Base-by-base conservation (phyloP, 163 green algal genomes). In the Scenedesmus sp. region DNA sequence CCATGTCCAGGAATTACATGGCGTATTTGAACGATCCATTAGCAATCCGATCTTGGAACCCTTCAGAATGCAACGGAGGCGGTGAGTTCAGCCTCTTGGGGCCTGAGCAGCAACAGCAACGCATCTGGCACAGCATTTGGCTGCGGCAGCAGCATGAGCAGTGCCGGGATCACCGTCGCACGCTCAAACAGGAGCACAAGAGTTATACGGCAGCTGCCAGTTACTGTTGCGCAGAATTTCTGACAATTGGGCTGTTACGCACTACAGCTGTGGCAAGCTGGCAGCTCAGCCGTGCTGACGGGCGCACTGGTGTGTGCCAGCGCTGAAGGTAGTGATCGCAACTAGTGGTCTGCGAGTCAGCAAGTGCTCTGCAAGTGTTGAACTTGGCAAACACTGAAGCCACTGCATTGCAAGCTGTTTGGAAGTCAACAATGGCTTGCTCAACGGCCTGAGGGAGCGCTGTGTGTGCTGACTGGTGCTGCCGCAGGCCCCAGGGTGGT, bases 1-100 rank as follows among this genome's bases (percentile, higher is more conserved):
- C 85, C 15, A 90, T 90, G 16, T 59, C 43, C 43, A 46, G 85
- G 20, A 76, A 85, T 30, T 90, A 76, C n/a, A 40, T 72, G 72
- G 53, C 72, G 13, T 90, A 35, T 18, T 5, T 59, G 15, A 80
- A 61, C 35, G 85, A 90, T 40, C 85, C 70, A 0, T 80, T 85
- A 49, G 49, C 85, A 0, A 33, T 85, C 1, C 37, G 42, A 7
- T 46, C 70, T 2, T 90, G 72, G 72, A 85, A 76, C 46, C 85
- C 85, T 37, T 44, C 44, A 22, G 85, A 85, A 53, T 22, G 46
- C 46, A 90, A 90, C 53, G 85, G 33, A 16, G 85, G 85, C 43
- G 85, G 85, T 78, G n/a, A 53, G 85, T 35, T 16, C 65, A 76
- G 65, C 65, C 12, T 37, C 6, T 20, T 76, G 30, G 65, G 9